A percentile compares a stretch with the other conserved stretches of the same genome.
Conservation (phyloP, 768 basidiomycete species). For the Rhizopogon roseolus region DNA sequence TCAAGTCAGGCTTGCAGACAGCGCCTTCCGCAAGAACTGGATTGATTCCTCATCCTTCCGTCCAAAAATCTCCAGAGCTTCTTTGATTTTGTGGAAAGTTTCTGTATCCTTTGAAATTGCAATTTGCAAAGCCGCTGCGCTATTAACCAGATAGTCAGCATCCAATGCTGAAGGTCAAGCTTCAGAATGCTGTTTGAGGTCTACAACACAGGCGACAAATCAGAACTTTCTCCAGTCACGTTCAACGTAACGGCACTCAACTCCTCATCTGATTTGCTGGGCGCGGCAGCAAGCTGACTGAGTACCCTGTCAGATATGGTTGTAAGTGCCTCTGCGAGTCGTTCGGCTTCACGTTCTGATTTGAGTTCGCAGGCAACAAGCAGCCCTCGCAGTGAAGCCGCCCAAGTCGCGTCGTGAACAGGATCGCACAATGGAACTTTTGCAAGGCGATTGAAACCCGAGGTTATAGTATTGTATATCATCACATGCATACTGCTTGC, state of each 20-base stretch:
- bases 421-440: neutral
- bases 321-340: conserved; percentile 39
- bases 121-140: conserved; percentile 28
- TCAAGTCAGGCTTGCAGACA: neutral
- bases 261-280: conserved; percentile 3
- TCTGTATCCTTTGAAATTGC: conserved; percentile 35
- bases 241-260: neutral
- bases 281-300: conserved; percentile 3
- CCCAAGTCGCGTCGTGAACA: conserved; percentile 41
- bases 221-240: neutral
- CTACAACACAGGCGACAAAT: neutral
- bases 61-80: conserved; percentile 4
- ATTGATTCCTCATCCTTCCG: conserved; percentile 38
- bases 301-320: conserved; percentile 38
- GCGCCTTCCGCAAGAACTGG: conserved; percentile 17
- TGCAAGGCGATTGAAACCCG: neutral
- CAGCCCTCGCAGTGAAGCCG: conserved; percentile 67
- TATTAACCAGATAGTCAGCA: conserved; percentile 31
- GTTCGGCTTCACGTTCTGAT: neutral
- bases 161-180: conserved; percentile 4
- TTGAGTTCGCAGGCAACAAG: conserved; percentile 57
- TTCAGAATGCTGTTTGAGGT: neutral
- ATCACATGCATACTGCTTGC: neutral
- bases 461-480: neutral
- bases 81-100: conserved; percentile 32